phyloP scores from a whole-genome alignment of 2,329 filamentous ascomycete genomes.

The Penicillium janthinellum region DNA sequence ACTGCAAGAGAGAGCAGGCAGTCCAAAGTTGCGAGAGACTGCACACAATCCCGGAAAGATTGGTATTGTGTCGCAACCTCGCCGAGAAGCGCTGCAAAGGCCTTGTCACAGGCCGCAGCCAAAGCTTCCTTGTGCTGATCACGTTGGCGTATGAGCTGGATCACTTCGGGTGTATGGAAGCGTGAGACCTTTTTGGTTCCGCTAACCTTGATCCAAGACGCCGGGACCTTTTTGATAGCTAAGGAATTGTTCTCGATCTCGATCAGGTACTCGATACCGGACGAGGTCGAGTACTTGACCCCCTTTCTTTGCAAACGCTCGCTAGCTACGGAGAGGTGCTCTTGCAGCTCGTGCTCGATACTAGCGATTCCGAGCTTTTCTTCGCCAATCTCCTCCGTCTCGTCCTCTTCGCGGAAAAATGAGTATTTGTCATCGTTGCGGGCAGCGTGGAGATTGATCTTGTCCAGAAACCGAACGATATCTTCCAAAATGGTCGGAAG shows the following conservation, averaged over 20 bases:
- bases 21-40: slow-evolving; percentile 83
- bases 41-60: slow-evolving; percentile 82
- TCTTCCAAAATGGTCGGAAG: slow-evolving; percentile 75
- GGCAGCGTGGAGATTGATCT: slow-evolving; percentile 82
- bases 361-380: slow-evolving; percentile 89
- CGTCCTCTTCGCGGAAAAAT: slow-evolving; percentile 85
- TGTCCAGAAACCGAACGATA: slow-evolving; percentile 74
- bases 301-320: slow-evolving; percentile 71
- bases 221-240: slow-evolving; percentile 82
- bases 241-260: slow-evolving; percentile 75
- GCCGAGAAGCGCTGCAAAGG: slow-evolving; percentile 71
- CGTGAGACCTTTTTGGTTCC: slow-evolving; percentile 90
- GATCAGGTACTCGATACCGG: slow-evolving; percentile 92
- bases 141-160: slow-evolving; percentile 78
- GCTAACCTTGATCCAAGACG: slow-evolving; percentile 92
- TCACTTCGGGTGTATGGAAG: slow-evolving; percentile 91
- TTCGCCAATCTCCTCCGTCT: slow-evolving; percentile 85
- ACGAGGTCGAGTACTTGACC: slow-evolving; percentile 77
- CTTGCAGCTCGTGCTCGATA: slow-evolving; percentile 84
- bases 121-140: slow-evolving; percentile 95
- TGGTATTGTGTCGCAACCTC: slow-evolving; percentile 85
- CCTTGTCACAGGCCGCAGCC: slow-evolving; percentile 84
- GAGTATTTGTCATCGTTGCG: slow-evolving; percentile 87
- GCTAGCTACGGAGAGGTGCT: slow-evolving; percentile 72
- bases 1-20: slow-evolving; percentile 84